A percentile compares a stretch with the other conserved stretches of the same genome.
Conservation (phyloP, 768 basidiomycete genomes). For the Boletus patriciae region DNA sequence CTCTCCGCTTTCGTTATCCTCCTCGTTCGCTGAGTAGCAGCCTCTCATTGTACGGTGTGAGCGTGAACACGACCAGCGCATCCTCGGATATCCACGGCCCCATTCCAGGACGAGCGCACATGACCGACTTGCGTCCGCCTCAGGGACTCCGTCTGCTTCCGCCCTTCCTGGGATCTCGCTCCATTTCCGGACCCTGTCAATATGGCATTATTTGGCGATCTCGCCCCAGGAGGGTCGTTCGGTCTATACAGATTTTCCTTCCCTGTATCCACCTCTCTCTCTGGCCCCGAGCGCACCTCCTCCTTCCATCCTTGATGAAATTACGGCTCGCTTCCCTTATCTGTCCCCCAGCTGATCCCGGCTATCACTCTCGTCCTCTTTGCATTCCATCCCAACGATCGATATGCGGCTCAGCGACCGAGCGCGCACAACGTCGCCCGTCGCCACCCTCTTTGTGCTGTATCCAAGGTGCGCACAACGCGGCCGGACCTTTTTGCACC, state of each 20-base stretch:
- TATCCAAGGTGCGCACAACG: conserved; percentile 11
- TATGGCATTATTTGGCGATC: conserved; percentile 26
- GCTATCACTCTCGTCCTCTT: conserved; percentile 8
- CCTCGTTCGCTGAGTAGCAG: conserved; percentile 21
- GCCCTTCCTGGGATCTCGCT: conserved; percentile 25
- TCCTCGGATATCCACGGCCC: conserved; percentile 22
- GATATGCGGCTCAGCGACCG: neutral
- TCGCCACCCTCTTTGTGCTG: neutral
- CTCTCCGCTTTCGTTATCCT: conserved; percentile 3
- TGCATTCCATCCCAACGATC: neutral
- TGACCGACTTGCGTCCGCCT: conserved; percentile 20
- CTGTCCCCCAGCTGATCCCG: conserved; percentile 13
- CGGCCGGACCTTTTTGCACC: conserved; percentile 14
- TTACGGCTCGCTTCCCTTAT: conserved; percentile 15
- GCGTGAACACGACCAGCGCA: neutral
- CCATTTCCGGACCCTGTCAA: conserved; percentile 27
- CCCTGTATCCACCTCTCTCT: neutral
- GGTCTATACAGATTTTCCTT: conserved; percentile 8
- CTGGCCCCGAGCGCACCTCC: neutral
- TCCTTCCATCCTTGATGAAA: conserved; percentile 4
- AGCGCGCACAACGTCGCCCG: neutral
- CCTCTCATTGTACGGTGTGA: neutral
- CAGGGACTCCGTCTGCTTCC: conserved; percentile 24
- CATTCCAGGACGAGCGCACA: conserved; percentile 1
- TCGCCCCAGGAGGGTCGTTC: conserved; percentile 8